Percentiles rank a stretch among this genome's conserved stretches.
phyloP scores from a whole-genome alignment of 495 filamentous ascomycete genomes.

The Tuber microsphaerosporum region DNA sequence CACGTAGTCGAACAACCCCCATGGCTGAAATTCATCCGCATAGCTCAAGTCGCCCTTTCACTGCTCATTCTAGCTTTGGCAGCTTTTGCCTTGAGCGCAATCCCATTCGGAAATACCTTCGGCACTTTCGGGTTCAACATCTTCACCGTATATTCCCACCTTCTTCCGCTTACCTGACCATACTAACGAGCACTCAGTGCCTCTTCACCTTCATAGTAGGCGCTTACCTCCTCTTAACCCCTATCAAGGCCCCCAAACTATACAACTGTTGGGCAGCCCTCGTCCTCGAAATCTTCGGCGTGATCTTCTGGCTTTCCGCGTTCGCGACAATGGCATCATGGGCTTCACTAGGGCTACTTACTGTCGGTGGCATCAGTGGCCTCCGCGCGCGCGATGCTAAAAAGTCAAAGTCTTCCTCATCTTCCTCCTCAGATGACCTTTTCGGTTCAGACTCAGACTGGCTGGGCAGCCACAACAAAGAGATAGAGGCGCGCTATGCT shows the following conservation, averaged over 20 bases:
- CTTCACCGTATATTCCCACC: slow-evolving; percentile 11
- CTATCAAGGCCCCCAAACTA: slow-evolving; percentile 2
- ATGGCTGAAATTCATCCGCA: slow-evolving; percentile 17
- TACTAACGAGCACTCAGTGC: slow-evolving; percentile 2
- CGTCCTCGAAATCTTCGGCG: slow-evolving; percentile 18
- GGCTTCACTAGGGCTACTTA: slow-evolving; percentile 4
- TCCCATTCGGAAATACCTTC: slow-evolving; percentile 7
- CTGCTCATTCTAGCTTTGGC: slow-evolving; percentile 9
- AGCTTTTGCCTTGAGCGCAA: slow-evolving; percentile 9
- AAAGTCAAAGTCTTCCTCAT: background rate
- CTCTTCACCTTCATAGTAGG: slow-evolving; percentile 15
- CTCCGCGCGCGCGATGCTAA: background rate
- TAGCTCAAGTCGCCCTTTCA: slow-evolving; percentile 11
- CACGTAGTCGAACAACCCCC: slow-evolving; percentile 21
- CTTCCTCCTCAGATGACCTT: background rate
- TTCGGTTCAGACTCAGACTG: background rate
- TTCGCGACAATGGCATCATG: slow-evolving; percentile 18
- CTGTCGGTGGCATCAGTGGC: background rate
- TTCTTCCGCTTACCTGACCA: background rate
- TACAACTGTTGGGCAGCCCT: slow-evolving; percentile 25
- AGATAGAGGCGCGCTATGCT: background rate
- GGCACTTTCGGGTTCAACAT: slow-evolving; percentile 25
- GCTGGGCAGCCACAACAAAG: background rate
- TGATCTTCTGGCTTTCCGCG: slow-evolving; percentile 18
- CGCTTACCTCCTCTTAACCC: slow-evolving; percentile 16